phyloP scores from a whole-genome alignment of 1,284 basidiomycete species.

The Austroboletus novae-zelandiae region DNA sequence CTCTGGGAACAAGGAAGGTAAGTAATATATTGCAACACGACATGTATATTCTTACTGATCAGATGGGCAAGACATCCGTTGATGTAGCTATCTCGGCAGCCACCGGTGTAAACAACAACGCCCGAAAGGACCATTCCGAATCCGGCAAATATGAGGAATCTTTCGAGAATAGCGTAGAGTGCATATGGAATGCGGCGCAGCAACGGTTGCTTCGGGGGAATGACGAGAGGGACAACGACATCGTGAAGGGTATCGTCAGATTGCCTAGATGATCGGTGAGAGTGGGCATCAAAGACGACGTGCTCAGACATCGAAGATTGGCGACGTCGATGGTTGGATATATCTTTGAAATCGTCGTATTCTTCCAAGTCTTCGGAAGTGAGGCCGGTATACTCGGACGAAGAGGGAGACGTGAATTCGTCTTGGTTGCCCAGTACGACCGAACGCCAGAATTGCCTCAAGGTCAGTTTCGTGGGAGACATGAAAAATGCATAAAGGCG shows the following conservation, averaged over 20 bases:
- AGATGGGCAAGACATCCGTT: constrained; percentile 90
- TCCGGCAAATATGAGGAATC: constrained; percentile 65
- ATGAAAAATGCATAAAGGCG: constrained; percentile 50
- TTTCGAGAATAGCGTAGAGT: constrained; percentile 56
- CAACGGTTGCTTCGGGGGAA: constrained; percentile 27
- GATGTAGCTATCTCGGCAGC: constrained; percentile 71
- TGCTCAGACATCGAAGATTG: constrained; percentile 51
- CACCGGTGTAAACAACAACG: constrained; percentile 77
- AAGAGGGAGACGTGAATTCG: constrained; percentile 14
- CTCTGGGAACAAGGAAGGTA: constrained; percentile 44
- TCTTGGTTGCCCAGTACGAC: constrained; percentile 49
- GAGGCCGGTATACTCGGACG: constrained; percentile 54
- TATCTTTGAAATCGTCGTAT: constrained; percentile 37
- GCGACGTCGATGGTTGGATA: constrained; percentile 11
- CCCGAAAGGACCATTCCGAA: constrained; percentile 68
- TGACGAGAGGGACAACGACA: constrained; percentile 20
- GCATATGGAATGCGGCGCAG: constrained; percentile 41
- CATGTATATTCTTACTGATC: constrained; percentile 61
- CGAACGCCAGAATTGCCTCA: constrained; percentile 52
- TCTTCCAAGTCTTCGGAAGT: constrained; percentile 56
- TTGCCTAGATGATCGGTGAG: constrained; percentile 40
- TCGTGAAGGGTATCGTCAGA: constrained; percentile 71
- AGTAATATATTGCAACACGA: constrained; percentile 3
- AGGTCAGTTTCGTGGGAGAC: constrained; percentile 42
- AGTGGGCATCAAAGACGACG: constrained; percentile 49